phyloP scores from a whole-genome alignment of 495 filamentous ascomycete genomes.

The Aspergillus steynii region DNA sequence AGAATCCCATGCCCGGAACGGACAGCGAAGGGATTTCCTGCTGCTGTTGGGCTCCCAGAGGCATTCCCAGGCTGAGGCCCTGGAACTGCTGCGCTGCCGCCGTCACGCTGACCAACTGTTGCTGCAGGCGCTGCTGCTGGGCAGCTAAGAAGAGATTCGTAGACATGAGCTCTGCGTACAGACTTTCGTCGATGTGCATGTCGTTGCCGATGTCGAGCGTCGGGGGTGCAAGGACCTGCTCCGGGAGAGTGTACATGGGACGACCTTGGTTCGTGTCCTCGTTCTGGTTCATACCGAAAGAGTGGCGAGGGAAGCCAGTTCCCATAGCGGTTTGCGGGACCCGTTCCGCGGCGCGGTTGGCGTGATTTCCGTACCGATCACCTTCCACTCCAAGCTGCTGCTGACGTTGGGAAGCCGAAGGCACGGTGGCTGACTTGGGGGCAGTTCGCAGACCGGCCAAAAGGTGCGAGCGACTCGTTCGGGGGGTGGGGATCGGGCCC shows the following conservation, averaged over 20 bases:
- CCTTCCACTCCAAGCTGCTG: constrained; percentile 50
- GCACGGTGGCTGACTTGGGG: constrained; percentile 79
- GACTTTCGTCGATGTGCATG: constrained; percentile 72
- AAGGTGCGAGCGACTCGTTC: constrained; percentile 92
- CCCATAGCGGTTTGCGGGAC: constrained; percentile 65
- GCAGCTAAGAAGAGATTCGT: constrained; percentile 84
- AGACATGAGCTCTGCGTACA: constrained; percentile 80
- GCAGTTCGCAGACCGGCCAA: constrained; percentile 91
- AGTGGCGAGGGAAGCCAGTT: constrained; percentile 54
- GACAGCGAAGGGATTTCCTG: constrained; percentile 29
- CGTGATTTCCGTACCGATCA: constrained; percentile 43
- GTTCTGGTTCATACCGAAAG: constrained; percentile 47
- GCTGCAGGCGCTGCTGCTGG: constrained; percentile 81
- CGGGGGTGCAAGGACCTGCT: constrained; percentile 86
- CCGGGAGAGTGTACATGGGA: constrained; percentile 68
- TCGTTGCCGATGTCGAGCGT: constrained; percentile 67
- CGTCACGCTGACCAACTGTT: constrained; percentile 58
- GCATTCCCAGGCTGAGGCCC: constrained; percentile 58
- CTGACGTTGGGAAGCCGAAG: constrained; percentile 59
- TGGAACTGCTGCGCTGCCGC: constrained; percentile 74
- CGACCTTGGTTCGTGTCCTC: constrained; percentile 39
- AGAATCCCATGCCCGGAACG: constrained; percentile 54
- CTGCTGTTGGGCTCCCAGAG: constrained; percentile 41
- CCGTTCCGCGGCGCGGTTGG: constrained; percentile 43
- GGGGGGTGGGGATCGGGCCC: constrained; percentile 64